Evolutionary conservation across 306 rosid genomes (phyloP), one percentile per base, ranked within the genome.

Genomic region (Prunus fruticosa): DNA sequence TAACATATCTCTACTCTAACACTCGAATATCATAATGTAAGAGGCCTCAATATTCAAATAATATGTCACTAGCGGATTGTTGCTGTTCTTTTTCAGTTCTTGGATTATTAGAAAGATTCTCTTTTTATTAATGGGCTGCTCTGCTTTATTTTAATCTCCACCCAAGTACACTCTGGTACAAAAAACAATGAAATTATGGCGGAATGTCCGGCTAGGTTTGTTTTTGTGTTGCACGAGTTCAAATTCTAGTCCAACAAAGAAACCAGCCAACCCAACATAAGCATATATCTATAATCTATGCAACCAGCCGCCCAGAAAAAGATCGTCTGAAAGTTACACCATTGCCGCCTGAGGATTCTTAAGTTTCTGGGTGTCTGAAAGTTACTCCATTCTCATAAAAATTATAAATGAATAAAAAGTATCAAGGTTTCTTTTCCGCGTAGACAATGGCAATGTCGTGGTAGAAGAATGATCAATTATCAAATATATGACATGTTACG

Each of bases 21-120:
- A 45, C 7, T 30, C 19, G 38, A 61, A 61, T 22, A n/a, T 34
- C 3, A 51, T 51, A 66, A 22, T 54, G 53, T 62, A 58, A 53
- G 56, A 61, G 28, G 64, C 64, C 52, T 64, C 19, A 51, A 56
- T 57, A 57, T 43, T 74, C 30, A 61, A 61, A 69, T 45, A 69
- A 49, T 11, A 57, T 14, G 41, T 5, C 12, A 20, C 15, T 1
- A 4, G 49, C 54, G 27, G 15, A 51, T 20, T 22, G 4, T 34
- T 52, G 50, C 49, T 4, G 64, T 53, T 53, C 74, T 11, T 71
- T 51, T 14, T 25, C 64, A 28, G 20, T 71, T 32, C 66, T 56
- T 72, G 53, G 45, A 63, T 14, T 16, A 30, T 15, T 10, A 30
- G 67, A 63, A 63, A 28, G 3, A 63, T 28, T 28, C n/a, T 12